These are phyloP conservation scores for Millerozyma miso DNA, from an alignment of 805 yeast species.

Conservation along the genomic window DNA sequence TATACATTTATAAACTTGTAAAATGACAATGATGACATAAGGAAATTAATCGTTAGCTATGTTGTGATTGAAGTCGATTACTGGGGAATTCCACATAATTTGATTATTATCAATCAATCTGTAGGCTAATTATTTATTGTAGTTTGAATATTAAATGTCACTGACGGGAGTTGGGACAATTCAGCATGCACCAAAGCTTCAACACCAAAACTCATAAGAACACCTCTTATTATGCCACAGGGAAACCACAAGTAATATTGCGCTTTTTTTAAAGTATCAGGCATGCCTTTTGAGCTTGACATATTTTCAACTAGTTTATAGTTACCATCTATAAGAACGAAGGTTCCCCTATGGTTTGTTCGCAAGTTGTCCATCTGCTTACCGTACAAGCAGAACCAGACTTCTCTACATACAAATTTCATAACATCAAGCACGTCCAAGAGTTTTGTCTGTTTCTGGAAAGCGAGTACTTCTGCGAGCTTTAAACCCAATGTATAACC, in stretches of 20 bases:
- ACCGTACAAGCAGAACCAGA: slow-evolving; percentile 75
- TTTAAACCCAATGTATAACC: slow-evolving; percentile 70
- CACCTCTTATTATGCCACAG: slow-evolving; percentile 72
- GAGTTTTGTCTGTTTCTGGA: slow-evolving; percentile 35
- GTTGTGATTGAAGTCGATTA: too few species aligned
- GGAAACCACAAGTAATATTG: slow-evolving; percentile 63
- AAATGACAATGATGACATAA: too few species aligned
- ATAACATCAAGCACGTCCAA: slow-evolving; percentile 72
- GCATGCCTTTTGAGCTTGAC: slow-evolving; percentile 39
- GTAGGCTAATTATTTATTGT: slow-evolving; percentile 35
- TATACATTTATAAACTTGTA: too few species aligned
- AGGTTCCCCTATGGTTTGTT: slow-evolving; percentile 87
- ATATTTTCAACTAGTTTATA: slow-evolving; percentile 54
- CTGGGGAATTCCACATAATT: too few species aligned
- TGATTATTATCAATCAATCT: too few species aligned
- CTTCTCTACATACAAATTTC: slow-evolving; percentile 89
- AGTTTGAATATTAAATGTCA: slow-evolving; percentile 71
- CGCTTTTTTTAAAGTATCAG: slow-evolving; percentile 43
- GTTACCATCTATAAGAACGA: slow-evolving; percentile 67
- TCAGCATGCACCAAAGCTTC: slow-evolving; percentile 65
- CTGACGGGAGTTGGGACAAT: slow-evolving; percentile 55
- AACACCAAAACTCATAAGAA: slow-evolving; percentile 64
- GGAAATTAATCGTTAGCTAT: too few species aligned
- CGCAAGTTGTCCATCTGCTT: slow-evolving; percentile 90
- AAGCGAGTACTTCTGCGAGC: slow-evolving; percentile 46